Evolutionary conservation across 139 green algal genomes (phyloP).

Genomic region (Gonium pectorale): DNA sequence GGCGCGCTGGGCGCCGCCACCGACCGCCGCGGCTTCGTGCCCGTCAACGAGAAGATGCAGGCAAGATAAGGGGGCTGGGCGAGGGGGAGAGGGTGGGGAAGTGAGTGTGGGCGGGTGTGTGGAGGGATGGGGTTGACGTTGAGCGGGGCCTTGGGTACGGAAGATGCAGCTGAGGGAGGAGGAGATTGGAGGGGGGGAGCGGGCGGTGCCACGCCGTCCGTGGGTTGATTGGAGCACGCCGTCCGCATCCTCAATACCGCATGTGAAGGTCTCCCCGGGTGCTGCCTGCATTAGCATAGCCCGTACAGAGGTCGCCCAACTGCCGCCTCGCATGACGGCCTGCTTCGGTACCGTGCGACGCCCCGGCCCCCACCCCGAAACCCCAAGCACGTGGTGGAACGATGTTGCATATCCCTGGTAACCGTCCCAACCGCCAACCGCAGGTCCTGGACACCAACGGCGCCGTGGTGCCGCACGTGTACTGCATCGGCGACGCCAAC

Average conservation of each 20-base stretch:
- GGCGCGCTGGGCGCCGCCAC: constrained; percentile 78
- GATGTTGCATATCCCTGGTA: neutral
- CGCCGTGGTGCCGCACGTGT: constrained; percentile 86
- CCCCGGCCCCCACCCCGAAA: too few relatives aligned
- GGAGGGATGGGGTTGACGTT: neutral
- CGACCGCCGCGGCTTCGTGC: constrained; percentile 94
- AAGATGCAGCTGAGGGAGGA: too few relatives aligned
- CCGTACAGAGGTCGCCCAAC: too few relatives aligned
- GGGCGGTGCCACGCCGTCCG: too few relatives aligned
- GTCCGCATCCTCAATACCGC: too few relatives aligned
- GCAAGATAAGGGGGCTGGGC: constrained; percentile 33
- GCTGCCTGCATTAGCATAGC: too few relatives aligned
- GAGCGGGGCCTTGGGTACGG: too few relatives aligned
- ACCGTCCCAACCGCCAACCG: neutral
- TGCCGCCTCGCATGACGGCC: too few relatives aligned
- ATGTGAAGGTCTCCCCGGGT: too few relatives aligned
- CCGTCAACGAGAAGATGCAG: constrained; percentile 96
- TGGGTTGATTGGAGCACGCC: too few relatives aligned
- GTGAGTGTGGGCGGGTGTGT: neutral
- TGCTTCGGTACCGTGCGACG: too few relatives aligned
- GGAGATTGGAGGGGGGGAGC: too few relatives aligned
- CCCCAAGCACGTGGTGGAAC: neutral
- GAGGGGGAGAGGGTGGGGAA: neutral
- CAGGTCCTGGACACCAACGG: constrained; percentile 77
- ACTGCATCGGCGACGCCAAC: constrained; percentile 99